Percentiles rank a stretch among this genome's conserved stretches.
Evolutionary conservation across 2,329 filamentous ascomycete species (phyloP).

Genomic region (Penicillium sp.): DNA sequence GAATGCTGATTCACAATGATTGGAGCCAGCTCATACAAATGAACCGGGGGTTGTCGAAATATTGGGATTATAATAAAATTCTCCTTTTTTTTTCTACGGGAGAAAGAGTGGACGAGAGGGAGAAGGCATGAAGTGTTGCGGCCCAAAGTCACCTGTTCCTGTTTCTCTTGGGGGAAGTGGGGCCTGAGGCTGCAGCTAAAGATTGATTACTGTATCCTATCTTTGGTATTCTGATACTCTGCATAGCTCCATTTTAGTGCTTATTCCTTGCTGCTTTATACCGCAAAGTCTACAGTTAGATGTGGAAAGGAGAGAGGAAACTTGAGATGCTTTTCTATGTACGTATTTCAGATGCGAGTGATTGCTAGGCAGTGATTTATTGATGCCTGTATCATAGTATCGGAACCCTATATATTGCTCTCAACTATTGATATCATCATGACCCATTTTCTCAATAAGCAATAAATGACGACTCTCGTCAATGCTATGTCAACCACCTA

Average conservation of each 20-base stretch:
- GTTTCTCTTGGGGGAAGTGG: constrained; percentile 26
- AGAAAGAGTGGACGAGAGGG: not conserved
- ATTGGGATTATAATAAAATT: not conserved
- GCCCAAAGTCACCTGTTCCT: constrained; percentile 26
- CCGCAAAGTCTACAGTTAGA: not conserved
- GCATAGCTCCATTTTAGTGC: not conserved
- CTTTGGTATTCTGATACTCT: not conserved
- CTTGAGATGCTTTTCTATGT: no score
- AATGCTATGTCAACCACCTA: no score
- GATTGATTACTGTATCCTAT: not conserved
- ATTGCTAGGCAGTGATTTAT: no score
- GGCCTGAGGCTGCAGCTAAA: constrained; percentile 15
- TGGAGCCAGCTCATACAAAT: constrained; percentile 1
- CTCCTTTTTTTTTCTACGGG: not conserved
- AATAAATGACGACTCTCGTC: no score
- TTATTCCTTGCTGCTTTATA: not conserved
- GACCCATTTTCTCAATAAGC: no score
- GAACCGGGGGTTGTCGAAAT: not conserved
- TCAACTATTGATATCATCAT: no score
- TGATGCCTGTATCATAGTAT: no score
- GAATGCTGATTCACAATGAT: not conserved
- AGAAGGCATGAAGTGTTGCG: constrained; percentile 19
- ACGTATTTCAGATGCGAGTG: no score
- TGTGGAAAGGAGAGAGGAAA: no score
- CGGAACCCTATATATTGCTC: no score